Evolutionary conservation across 306 rosid species (phyloP), one percentile per base, ranked within the genome.

Genomic region (Crotalaria pallida): DNA sequence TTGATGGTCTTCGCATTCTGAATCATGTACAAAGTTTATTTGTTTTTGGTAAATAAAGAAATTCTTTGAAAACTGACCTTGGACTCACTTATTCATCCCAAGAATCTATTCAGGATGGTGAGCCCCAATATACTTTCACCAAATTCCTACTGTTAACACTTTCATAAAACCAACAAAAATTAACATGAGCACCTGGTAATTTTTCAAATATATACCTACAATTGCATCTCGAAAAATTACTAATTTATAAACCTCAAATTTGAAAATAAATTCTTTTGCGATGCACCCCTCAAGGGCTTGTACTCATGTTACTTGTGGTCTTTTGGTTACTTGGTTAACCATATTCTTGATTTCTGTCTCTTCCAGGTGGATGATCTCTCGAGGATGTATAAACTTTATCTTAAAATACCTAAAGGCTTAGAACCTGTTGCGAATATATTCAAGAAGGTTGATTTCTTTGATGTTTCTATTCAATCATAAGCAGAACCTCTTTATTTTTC

Each of bases 311-410:
- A 7, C 59, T 52, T 3, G 11, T 45, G n/a, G 50, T 10, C 40
- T 34, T 58, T 5, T 5, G 36, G n/a, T n/a, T 8, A 31, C 34
- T 58, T 72, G 12, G 47, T 17, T 75, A 13, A 24, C 56, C 18
- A 7, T 48, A 10, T 65, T 61, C 22, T 72, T 41, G 7, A 61
- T 29, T 64, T 62, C 44, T 61, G 74, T 47, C 22, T 18, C 69
- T 21, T 61, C 44, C 52, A 92, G 96, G 91, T 86, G 86, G 98
- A 86, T 6, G 96, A 86, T 85, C 88, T 92, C 70, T 83, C 92
- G 71, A 83, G 98, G 82, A 89, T 92, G 85, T 92, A 84, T 73
- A 88, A 92, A 51, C 98, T 92, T 44, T 92, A 89, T 79, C 84
- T 85, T 72, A 83, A 85, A 79, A 86, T 92, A 75, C 83, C 85